Percentiles rank a stretch among this genome's conserved stretches.
Evolutionary conservation across 192 early-diverging fungal species (phyloP).

Genomic region (Umbelopsis isabellina): DNA sequence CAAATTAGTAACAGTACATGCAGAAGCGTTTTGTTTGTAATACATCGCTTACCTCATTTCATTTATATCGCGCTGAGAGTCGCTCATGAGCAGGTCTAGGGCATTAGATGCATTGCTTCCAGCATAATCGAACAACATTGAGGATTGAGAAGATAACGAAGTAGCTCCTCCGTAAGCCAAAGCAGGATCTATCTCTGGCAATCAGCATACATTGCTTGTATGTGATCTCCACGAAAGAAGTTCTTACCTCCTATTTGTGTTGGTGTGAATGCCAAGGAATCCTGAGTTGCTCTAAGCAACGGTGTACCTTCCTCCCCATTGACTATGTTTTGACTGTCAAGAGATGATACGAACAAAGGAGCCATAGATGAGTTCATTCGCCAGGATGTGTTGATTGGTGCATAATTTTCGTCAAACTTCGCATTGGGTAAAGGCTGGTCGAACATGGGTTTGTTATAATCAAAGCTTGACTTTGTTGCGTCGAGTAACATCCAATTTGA

Average conservation of each 20-base stretch:
- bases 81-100: not conserved
- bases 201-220: too few relatives aligned
- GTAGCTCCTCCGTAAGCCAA: not conserved
- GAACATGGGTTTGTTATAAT: slow-evolving; percentile 66
- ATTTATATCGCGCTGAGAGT: slow-evolving; percentile 1
- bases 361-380: slow-evolving; percentile 30
- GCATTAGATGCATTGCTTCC: not conserved
- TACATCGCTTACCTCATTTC: not conserved
- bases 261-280: slow-evolving; percentile 48
- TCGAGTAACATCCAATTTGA: slow-evolving; percentile 62
- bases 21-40: not conserved
- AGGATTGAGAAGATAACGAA: slow-evolving; percentile 4
- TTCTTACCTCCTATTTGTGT: slow-evolving; percentile 40
- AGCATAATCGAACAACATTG: slow-evolving; percentile 22
- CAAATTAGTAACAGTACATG: not conserved
- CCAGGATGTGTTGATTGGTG: slow-evolving; percentile 65
- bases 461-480: slow-evolving; percentile 58
- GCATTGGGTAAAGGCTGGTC: slow-evolving; percentile 66
- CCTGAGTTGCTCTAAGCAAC: slow-evolving; percentile 45
- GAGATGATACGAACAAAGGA: slow-evolving; percentile 35
- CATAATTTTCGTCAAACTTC: slow-evolving; percentile 58
- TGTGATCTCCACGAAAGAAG: not conserved
- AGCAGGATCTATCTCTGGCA: too few relatives aligned
- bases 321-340: slow-evolving; percentile 9
- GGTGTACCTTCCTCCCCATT: slow-evolving; percentile 13